phyloP scores from a whole-genome alignment of 2,329 filamentous ascomycete species.

The Exophiala viscosa region DNA sequence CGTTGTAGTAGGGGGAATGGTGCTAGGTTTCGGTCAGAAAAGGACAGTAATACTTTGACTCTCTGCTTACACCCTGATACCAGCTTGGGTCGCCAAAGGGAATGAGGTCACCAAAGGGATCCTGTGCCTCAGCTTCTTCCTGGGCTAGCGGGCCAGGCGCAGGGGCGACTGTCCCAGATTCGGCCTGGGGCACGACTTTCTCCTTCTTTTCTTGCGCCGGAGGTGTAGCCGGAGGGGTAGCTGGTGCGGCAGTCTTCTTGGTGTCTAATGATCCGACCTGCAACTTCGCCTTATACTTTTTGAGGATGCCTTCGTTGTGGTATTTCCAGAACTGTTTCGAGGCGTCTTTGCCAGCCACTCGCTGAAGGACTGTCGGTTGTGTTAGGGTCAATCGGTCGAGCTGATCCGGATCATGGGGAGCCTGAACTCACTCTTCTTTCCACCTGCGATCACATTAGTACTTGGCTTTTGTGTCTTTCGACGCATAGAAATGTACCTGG shows the following conservation, averaged over 20 bases:
- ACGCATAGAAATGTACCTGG: constrained; percentile 45
- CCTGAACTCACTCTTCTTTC: constrained; percentile 60
- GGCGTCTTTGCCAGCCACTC: constrained; percentile 64
- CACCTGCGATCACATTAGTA: constrained; percentile 48
- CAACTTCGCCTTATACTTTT: constrained; percentile 60
- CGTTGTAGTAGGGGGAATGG: constrained; percentile 94
- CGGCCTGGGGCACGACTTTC: constrained; percentile 55
- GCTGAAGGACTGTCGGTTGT: constrained; percentile 53
- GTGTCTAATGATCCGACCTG: constrained; percentile 73
- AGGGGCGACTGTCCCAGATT: constrained; percentile 53
- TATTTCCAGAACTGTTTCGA: constrained; percentile 68
- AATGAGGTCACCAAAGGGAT: constrained; percentile 79
- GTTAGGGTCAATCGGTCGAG: constrained; percentile 1
- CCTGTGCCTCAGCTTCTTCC: constrained; percentile 68
- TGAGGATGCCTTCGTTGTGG: constrained; percentile 58
- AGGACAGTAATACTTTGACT: background rate
- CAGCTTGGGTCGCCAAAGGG: constrained; percentile 90
- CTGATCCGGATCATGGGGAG: background rate
- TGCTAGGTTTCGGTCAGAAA: constrained; percentile 55
- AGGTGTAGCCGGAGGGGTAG: constrained; percentile 47
- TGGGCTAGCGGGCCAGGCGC: constrained; percentile 36
- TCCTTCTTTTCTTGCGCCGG: constrained; percentile 48
- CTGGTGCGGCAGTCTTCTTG: constrained; percentile 64
- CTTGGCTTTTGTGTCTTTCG: constrained; percentile 7
- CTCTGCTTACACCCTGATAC: constrained; percentile 78